A percentile compares a stretch with the other conserved stretches of the same genome.
Evolutionary conservation across 768 basidiomycete species (phyloP).

Genomic region (Auriscalpium vulgare): DNA sequence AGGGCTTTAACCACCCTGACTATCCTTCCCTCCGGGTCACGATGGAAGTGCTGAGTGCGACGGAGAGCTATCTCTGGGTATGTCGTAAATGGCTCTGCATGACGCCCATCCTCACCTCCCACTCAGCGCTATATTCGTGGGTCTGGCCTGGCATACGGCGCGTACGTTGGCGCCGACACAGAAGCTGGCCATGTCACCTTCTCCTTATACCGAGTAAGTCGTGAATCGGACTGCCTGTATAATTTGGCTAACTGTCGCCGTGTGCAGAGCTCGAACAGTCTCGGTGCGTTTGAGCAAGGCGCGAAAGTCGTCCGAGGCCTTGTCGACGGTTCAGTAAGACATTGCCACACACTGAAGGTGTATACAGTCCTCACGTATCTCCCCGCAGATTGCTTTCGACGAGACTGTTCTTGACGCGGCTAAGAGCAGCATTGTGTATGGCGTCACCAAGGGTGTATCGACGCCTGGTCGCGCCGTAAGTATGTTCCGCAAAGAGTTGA

Average conservation of each 20-base stretch:
- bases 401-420: conserved; percentile 81
- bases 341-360: neutral
- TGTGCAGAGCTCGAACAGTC: conserved; percentile 67
- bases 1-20: conserved; percentile 75
- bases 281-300: conserved; percentile 76
- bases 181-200: conserved; percentile 76
- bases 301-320: conserved; percentile 70
- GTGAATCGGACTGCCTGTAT: neutral
- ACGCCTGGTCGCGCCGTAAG: conserved; percentile 84
- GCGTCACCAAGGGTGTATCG: conserved; percentile 71
- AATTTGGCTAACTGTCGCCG: neutral
- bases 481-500: neutral
- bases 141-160: conserved; percentile 92
- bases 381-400: conserved; percentile 64
- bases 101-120: neutral
- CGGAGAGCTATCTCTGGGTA: conserved; percentile 94
- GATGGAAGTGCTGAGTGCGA: conserved; percentile 80
- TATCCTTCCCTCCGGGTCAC: conserved; percentile 83
- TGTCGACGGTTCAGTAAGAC: conserved; percentile 70
- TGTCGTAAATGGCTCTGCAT: neutral
- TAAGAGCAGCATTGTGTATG: conserved; percentile 86
- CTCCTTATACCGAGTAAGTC: conserved; percentile 66
- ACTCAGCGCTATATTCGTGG: conserved; percentile 80
- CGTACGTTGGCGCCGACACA: conserved; percentile 61
- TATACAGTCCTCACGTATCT: conserved; percentile 1